phyloP scores from a whole-genome alignment of 2,329 filamentous ascomycete genomes.

The Trichoderma harzianum region DNA sequence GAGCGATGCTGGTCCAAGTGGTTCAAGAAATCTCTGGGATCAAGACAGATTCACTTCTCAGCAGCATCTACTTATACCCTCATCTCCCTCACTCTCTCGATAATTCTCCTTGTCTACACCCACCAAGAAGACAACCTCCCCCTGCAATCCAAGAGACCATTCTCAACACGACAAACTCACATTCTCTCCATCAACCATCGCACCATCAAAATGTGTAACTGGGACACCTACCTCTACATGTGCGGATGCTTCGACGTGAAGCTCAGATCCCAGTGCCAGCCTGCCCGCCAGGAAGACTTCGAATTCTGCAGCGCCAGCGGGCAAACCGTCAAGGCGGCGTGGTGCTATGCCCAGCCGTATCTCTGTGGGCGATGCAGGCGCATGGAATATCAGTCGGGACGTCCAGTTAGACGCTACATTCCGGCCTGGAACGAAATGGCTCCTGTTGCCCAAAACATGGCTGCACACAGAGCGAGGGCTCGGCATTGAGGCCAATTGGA shows the following conservation, averaged over 20 bases:
- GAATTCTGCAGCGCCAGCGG: background rate
- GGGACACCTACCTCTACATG: slow-evolving; percentile 14
- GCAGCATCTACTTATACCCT: background rate
- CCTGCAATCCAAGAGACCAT: background rate
- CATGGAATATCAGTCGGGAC: background rate
- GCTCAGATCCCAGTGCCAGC: background rate
- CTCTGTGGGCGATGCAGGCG: background rate
- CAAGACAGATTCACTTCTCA: background rate
- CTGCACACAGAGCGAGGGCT: background rate
- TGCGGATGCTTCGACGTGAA: slow-evolving; percentile 11
- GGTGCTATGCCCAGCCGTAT: background rate
- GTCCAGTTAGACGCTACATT: background rate
- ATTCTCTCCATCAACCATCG: background rate
- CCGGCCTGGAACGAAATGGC: background rate
- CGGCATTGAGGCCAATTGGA: background rate
- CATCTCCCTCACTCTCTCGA: background rate
- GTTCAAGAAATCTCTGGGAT: background rate
- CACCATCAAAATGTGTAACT: slow-evolving; percentile 16
- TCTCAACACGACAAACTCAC: background rate
- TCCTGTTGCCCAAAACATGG: background rate
- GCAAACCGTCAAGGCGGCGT: background rate
- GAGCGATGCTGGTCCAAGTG: background rate
- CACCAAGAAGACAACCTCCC: background rate
- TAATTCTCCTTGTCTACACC: background rate
- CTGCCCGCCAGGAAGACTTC: background rate